Evolutionary conservation across 129 eudicot species (phyloP).

Genomic region (Apium graveolens): DNA sequence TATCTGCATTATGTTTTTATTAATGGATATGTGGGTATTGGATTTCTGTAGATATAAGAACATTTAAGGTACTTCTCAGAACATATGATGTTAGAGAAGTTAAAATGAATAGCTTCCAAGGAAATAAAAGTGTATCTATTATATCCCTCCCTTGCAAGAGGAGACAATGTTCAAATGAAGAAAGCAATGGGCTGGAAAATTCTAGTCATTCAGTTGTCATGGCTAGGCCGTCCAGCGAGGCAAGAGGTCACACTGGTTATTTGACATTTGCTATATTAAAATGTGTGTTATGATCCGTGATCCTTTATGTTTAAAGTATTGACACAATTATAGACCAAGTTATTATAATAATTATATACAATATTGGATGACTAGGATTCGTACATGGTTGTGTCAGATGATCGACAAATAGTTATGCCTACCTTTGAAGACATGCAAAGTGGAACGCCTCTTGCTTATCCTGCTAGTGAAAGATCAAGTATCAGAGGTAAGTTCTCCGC

Average conservation of each 20-base stretch:
- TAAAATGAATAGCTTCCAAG: conserved; percentile 33
- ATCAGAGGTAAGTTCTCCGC: too few relatives aligned
- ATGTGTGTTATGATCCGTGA: too few relatives aligned
- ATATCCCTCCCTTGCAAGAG: conserved; percentile 52
- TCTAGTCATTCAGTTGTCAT: conserved; percentile 34
- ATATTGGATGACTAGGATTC: too few relatives aligned
- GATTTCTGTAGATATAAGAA: conserved; percentile 64
- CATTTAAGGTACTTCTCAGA: conserved; percentile 74
- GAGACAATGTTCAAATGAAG: conserved; percentile 52
- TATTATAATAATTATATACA: too few relatives aligned
- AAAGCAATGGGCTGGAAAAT: conserved; percentile 29
- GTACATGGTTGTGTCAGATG: too few relatives aligned
- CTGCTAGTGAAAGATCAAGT: too few relatives aligned
- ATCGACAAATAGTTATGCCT: too few relatives aligned
- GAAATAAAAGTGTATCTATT: conserved; percentile 26
- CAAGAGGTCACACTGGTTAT: too few relatives aligned
- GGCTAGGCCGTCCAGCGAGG: conserved; percentile 55
- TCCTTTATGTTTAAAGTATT: too few relatives aligned
- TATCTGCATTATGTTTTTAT: not conserved
- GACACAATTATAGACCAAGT: too few relatives aligned
- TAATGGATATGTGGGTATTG: not conserved
- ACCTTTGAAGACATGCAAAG: too few relatives aligned
- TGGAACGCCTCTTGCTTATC: too few relatives aligned
- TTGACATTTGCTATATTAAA: conserved; percentile 80
- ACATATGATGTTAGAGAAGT: conserved; percentile 75